Percentiles rank a stretch among this genome's conserved stretches.
Evolutionary conservation across 1,284 basidiomycete genomes (phyloP).

Genomic region (Omphalotus olearius): DNA sequence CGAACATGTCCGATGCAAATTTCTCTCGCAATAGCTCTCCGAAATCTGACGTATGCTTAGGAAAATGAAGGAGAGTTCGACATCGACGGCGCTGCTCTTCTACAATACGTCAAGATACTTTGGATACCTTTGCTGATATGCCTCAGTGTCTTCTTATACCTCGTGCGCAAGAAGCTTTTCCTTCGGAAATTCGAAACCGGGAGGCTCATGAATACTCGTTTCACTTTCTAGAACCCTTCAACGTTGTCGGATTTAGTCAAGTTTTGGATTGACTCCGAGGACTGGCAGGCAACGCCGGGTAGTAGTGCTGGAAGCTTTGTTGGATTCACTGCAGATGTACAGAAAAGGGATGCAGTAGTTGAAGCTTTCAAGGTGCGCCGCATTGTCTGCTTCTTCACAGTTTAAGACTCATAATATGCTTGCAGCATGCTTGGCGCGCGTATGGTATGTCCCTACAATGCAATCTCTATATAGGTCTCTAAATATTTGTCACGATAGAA

Average conservation of each 20-base stretch:
- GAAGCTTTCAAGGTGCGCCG: conserved; percentile 67
- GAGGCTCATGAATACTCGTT: not conserved
- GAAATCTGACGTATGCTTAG: not conserved
- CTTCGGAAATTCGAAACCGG: not conserved
- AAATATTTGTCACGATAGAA: conserved; percentile 41
- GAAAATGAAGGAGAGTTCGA: conserved; percentile 5
- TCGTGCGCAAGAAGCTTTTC: conserved; percentile 6
- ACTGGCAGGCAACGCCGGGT: conserved; percentile 24
- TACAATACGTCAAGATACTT: conserved; percentile 15
- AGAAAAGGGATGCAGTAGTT: conserved; percentile 65
- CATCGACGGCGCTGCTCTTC: conserved; percentile 11
- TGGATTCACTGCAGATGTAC: conserved; percentile 49
- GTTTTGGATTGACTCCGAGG: conserved; percentile 30
- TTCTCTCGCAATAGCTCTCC: not conserved
- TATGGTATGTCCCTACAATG: conserved; percentile 52
- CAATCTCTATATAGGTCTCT: not conserved
- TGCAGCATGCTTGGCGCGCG: conserved; percentile 73
- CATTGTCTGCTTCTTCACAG: not conserved
- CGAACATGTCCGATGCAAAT: conserved; percentile 1
- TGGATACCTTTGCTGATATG: conserved; percentile 16
- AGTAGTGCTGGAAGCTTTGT: conserved; percentile 15
- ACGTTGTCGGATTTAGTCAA: conserved; percentile 18
- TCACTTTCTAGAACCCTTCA: conserved; percentile 17
- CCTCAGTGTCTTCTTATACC: conserved; percentile 15
- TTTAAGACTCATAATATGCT: not conserved